Evolutionary conservation across 768 basidiomycete genomes (phyloP), one percentile per base, ranked within the genome.

Genomic region (Suillus occidentalis): DNA sequence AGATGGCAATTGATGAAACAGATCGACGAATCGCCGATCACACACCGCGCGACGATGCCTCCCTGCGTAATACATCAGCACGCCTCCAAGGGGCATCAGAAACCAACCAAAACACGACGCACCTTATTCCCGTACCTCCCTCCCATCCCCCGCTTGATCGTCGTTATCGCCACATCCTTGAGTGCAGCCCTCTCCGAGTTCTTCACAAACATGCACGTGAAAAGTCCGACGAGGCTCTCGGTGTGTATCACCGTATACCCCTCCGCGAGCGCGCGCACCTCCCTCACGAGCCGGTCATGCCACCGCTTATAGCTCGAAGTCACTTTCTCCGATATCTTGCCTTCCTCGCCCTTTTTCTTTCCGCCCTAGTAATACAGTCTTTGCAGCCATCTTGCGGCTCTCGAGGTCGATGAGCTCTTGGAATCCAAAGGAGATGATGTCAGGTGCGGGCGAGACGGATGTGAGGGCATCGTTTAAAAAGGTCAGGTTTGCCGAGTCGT

Each of bases 371-470:
- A 99, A 72, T 34, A 99, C 88, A 22, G 90, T 94, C 78, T 97
- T 96, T 70, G 97, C 97, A 1, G 91, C 89, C 82, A 98, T 89
- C 78, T 89, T 94, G 66, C 94, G 88, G 68, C 87, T 89, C 69
- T 97, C 95, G n/a, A 99, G 85, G 73, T 97, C 95, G 66, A 99
- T 94, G 45, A 98, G 85, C 77, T 99, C 97, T 76, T 99, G 97
- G 76, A 99, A 91, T 2, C 95, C 95, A 70, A 99, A 97, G 5
- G 88, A 85, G 67, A 99, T 90, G 69, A 99, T 89, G 67, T 98
- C 96, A 3, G 97, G 92, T 28, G 58, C 10, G 13, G 77, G 70
- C 14, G 92, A 87, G 43, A 90, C 87, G 70, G 89, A 91, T 5
- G 76, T 81, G 13, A 99, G 80, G 2, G 85, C 87, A 25, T 94